These are phyloP conservation scores for Coemansia sp. DNA, from an alignment of 192 early-diverging fungal genomes.

Conservation along the genomic window DNA sequence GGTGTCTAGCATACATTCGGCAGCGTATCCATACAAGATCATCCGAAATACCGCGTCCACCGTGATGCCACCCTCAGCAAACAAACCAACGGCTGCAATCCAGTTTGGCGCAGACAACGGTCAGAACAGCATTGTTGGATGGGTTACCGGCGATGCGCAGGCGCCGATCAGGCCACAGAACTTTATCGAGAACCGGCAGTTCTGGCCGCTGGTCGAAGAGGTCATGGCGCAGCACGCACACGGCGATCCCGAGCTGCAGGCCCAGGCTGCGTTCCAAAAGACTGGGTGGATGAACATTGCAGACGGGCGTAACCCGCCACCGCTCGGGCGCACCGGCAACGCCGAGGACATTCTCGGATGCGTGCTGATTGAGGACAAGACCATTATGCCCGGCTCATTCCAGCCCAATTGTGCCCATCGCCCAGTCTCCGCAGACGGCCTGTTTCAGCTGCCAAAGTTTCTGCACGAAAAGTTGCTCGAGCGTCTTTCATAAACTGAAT, in stretches of 20 bases:
- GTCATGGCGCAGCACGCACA: slow-evolving; percentile 42
- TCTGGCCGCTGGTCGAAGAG: slow-evolving; percentile 30
- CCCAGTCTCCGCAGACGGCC: slow-evolving; percentile 34
- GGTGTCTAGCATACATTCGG: not conserved
- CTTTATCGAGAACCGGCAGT: slow-evolving; percentile 46
- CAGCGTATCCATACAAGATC: slow-evolving; percentile 36
- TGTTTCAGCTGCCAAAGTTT: slow-evolving; percentile 51
- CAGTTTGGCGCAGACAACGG: slow-evolving; percentile 16
- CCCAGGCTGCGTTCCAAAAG: slow-evolving; percentile 49
- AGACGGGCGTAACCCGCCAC: slow-evolving; percentile 48
- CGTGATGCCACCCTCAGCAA: not conserved
- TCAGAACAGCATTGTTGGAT: slow-evolving; percentile 26
- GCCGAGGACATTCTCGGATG: slow-evolving; percentile 49
- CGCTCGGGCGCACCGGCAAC: slow-evolving; percentile 40
- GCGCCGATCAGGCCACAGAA: slow-evolving; percentile 25
- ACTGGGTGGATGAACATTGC: slow-evolving; percentile 51
- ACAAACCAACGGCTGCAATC: slow-evolving; percentile 3
- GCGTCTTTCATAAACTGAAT: slow-evolving; percentile 5
- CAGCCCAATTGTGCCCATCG: slow-evolving; percentile 45
- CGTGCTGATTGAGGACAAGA: slow-evolving; percentile 34
- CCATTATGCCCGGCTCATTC: slow-evolving; percentile 31
- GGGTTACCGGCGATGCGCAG: slow-evolving; percentile 22
- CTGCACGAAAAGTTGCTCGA: slow-evolving; percentile 37
- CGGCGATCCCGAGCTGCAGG: slow-evolving; percentile 51
- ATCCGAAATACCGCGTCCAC: slow-evolving; percentile 4